Evolutionary conservation across 2,329 filamentous ascomycete genomes (phyloP).

Genomic region (Chrysosphaeria jannelii): DNA sequence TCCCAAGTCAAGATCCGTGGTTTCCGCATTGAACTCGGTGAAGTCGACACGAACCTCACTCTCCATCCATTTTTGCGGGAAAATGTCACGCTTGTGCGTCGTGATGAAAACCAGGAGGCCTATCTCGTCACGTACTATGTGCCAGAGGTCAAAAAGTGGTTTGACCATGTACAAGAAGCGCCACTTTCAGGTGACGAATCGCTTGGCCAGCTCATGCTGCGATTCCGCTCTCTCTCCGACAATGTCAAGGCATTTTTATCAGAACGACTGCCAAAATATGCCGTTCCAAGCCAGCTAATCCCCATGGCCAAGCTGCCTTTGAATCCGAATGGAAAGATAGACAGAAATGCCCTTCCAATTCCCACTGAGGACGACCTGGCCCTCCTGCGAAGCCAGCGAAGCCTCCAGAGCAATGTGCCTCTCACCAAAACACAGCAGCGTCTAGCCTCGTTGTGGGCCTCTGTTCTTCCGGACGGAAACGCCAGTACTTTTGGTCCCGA

Average conservation of each 20-base stretch:
- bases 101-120: slow-evolving; percentile 61
- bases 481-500: slow-evolving; percentile 24
- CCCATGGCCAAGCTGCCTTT: slow-evolving; percentile 25
- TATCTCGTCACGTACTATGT: slow-evolving; percentile 77
- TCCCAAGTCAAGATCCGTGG: slow-evolving; percentile 71
- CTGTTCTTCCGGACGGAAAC: slow-evolving; percentile 28
- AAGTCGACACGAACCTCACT: slow-evolving; percentile 65
- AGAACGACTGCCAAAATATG: slow-evolving; percentile 40
- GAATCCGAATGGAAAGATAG: slow-evolving; percentile 58
- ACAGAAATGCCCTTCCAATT: slow-evolving; percentile 53
- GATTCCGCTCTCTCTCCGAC: slow-evolving; percentile 3
- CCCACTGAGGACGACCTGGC: slow-evolving; percentile 30
- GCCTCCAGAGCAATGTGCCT: slow-evolving; percentile 4
- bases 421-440: slow-evolving; percentile 26
- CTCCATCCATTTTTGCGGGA: slow-evolving; percentile 52
- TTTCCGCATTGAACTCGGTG: slow-evolving; percentile 79
- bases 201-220: slow-evolving; percentile 3
- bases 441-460: slow-evolving; percentile 44
- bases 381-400: slow-evolving; percentile 5
- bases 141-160: slow-evolving; percentile 40
- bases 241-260: slow-evolving; percentile 21
- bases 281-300: slow-evolving; percentile 46
- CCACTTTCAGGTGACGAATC: slow-evolving; percentile 6
- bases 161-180: slow-evolving; percentile 18
- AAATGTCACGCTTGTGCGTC: slow-evolving; percentile 56